phyloP scores from a whole-genome alignment of 495 filamentous ascomycete species.

The Emericellopsis terricola region DNA sequence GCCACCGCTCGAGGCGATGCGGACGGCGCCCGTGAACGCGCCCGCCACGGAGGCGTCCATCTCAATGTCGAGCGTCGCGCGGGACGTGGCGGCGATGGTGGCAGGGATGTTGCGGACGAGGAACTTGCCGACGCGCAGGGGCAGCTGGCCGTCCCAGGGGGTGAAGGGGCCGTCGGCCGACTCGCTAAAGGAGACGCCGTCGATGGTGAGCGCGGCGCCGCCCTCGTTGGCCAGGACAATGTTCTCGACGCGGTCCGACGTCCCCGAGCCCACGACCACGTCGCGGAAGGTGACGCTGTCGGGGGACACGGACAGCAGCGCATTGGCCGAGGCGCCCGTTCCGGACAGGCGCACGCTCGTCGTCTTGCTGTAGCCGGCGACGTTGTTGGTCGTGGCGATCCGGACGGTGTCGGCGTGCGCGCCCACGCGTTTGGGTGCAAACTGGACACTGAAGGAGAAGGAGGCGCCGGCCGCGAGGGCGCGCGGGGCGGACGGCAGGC shows the following conservation, averaged over 20 bases:
- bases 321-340: slow-evolving; percentile 10
- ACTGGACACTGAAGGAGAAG: slow-evolving; percentile 21
- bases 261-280: slow-evolving; percentile 13
- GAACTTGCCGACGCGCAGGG: slow-evolving; percentile 18
- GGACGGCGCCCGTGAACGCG: slow-evolving; percentile 22
- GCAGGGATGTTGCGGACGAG: slow-evolving; percentile 19
- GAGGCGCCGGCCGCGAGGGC: slow-evolving; percentile 14
- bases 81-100: slow-evolving; percentile 12
- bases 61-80: slow-evolving; percentile 15
- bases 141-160: slow-evolving; percentile 15
- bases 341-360: slow-evolving; percentile 17
- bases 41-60: slow-evolving; percentile 21
- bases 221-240: slow-evolving; percentile 19
- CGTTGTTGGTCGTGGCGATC: slow-evolving; percentile 18
- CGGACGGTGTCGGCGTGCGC: slow-evolving; percentile 21
- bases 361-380: slow-evolving; percentile 15
- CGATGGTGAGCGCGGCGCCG: slow-evolving; percentile 14
- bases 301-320: slow-evolving; percentile 17
- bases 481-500: slow-evolving; percentile 16
- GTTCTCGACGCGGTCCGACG: slow-evolving; percentile 10
- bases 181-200: slow-evolving; percentile 14
- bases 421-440: slow-evolving; percentile 15
- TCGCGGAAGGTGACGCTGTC: slow-evolving; percentile 20
- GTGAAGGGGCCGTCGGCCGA: slow-evolving; percentile 6
- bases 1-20: slow-evolving; percentile 22